phyloP scores from a whole-genome alignment of 2,329 filamentous ascomycete genomes.

The Trichoderma endophyticum region DNA sequence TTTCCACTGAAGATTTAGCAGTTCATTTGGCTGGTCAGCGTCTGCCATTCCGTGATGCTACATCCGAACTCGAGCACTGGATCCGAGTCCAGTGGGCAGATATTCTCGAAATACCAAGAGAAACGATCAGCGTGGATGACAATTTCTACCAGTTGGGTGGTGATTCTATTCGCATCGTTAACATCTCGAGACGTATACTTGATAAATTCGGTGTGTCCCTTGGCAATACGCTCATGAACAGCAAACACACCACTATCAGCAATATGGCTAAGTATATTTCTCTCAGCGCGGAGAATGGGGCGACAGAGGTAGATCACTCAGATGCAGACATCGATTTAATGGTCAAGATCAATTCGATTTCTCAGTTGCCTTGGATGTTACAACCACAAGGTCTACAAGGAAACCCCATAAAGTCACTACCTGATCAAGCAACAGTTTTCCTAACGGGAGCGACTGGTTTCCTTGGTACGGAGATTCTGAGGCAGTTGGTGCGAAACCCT shows the following conservation, averaged over 20 bases:
- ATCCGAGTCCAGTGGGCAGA: neutral
- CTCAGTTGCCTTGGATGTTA: neutral
- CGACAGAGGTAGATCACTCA: neutral
- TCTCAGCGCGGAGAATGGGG: neutral
- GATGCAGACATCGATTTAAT: neutral
- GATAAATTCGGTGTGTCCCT: conserved; percentile 21
- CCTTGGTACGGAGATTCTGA: conserved; percentile 17
- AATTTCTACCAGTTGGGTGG: conserved; percentile 16
- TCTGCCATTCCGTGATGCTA: conserved; percentile 7
- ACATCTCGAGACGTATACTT: conserved; percentile 17
- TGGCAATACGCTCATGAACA: conserved; percentile 21
- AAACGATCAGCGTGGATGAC: neutral
- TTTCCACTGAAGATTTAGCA: neutral
- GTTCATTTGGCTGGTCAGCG: neutral
- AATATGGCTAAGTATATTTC: conserved; percentile 22
- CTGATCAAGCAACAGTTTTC: conserved; percentile 11
- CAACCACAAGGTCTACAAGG: neutral
- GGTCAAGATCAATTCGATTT: conserved; percentile 4
- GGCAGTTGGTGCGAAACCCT: neutral
- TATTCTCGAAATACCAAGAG: neutral
- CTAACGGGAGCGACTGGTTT: conserved; percentile 14
- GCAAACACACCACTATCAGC: conserved; percentile 21
- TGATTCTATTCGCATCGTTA: conserved; percentile 22
- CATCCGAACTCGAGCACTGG: neutral
- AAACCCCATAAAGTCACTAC: neutral